Evolutionary conservation across 441 rosid genomes (phyloP).

Genomic region (Melastoma candidum): DNA sequence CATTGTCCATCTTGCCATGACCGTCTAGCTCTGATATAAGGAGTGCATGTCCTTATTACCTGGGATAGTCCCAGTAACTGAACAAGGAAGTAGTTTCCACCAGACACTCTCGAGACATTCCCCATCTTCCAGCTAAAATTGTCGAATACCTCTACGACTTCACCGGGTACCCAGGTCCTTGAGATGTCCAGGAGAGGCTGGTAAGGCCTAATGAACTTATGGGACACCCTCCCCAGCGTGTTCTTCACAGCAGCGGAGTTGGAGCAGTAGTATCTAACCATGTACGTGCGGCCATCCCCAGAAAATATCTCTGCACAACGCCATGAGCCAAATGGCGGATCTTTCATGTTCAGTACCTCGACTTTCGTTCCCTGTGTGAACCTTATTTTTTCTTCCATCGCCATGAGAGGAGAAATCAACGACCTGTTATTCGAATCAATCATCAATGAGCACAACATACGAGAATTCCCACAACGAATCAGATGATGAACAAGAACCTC

Average conservation of each 20-base stretch:
- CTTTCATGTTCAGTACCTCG: slow-evolving; percentile 9
- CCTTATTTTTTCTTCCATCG: slow-evolving; percentile 32
- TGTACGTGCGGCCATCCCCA: slow-evolving; percentile 3
- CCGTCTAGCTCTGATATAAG: background rate
- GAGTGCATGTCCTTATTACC: background rate
- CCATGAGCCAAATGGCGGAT: slow-evolving; percentile 7
- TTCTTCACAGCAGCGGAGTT: background rate
- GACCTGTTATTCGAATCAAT: too few relatives aligned
- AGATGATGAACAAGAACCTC: too few relatives aligned
- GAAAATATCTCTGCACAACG: slow-evolving; percentile 4
- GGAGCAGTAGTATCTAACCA: slow-evolving; percentile 1
- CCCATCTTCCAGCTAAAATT: slow-evolving; percentile 9
- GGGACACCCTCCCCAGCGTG: slow-evolving; percentile 5
- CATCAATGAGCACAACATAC: too few relatives aligned
- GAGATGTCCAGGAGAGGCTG: background rate
- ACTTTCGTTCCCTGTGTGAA: slow-evolving; percentile 25
- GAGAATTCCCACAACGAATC: too few relatives aligned
- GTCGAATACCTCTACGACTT: slow-evolving; percentile 7
- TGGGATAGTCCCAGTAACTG: background rate
- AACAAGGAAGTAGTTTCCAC: slow-evolving; percentile 2
- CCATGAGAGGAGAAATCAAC: too few relatives aligned
- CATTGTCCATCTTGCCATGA: slow-evolving; percentile 1
- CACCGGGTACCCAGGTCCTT: slow-evolving; percentile 1
- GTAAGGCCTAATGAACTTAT: slow-evolving; percentile 6
- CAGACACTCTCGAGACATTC: background rate